Percentiles rank a stretch among this genome's conserved stretches.
Conservation (phyloP, 768 basidiomycete genomes). For the Russula ochroleuca region DNA sequence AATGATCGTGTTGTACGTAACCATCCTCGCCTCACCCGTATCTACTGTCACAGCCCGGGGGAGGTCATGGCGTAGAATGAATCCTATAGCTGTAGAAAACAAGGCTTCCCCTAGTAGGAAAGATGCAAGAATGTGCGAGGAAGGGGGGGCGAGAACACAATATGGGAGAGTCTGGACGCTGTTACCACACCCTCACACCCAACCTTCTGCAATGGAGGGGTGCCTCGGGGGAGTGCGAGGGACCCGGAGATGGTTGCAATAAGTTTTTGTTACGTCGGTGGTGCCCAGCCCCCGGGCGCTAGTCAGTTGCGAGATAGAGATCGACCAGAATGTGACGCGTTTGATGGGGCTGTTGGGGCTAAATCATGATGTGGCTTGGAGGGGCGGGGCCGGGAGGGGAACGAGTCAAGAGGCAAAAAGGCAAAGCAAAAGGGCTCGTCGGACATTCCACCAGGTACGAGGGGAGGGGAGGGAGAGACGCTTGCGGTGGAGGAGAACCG, state of each 20-base stretch:
- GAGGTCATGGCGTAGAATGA: background rate
- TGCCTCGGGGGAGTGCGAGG: background rate
- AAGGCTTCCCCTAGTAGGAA: background rate
- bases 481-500: background rate
- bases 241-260: slow-evolving; percentile 1
- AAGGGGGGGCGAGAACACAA: background rate
- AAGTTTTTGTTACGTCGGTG: slow-evolving; percentile 12
- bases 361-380: slow-evolving; percentile 6
- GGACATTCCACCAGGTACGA: slow-evolving; percentile 2
- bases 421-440: background rate
- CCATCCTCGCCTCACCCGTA: background rate
- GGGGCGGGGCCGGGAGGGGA: no score
- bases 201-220: background rate
- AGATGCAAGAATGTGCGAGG: no score
- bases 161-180: background rate
- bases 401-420: background rate
- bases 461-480: background rate
- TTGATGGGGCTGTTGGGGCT: slow-evolving; percentile 12
- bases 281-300: slow-evolving; percentile 3
- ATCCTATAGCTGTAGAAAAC: background rate
- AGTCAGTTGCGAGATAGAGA: slow-evolving; percentile 3
- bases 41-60: slow-evolving; percentile 13
- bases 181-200: background rate
- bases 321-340: background rate
- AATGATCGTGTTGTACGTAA: slow-evolving; percentile 2